Evolutionary conservation across 495 filamentous ascomycete genomes (phyloP).

Genomic region (Penicillium argentinense): DNA sequence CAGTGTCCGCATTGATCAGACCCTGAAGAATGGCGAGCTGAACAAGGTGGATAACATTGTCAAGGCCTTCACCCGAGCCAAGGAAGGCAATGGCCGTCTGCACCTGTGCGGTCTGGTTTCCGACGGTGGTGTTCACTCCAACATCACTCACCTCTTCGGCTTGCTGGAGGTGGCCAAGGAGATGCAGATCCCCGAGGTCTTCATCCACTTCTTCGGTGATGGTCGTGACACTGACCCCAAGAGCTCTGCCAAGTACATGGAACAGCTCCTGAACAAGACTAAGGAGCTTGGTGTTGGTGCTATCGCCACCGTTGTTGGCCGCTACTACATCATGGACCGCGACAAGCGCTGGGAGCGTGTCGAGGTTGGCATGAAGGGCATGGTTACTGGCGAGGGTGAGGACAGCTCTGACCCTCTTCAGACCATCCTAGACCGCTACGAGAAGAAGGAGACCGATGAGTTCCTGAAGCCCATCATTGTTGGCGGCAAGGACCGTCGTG

Average conservation of each 20-base stretch:
- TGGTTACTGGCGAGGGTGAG: constrained; percentile 84
- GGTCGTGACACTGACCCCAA: constrained; percentile 97
- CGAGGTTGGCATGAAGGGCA: constrained; percentile 82
- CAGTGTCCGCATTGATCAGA: constrained; percentile 95
- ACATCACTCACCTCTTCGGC: constrained; percentile 87
- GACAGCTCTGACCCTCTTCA: constrained; percentile 78
- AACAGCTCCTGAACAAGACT: constrained; percentile 72
- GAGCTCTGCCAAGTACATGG: constrained; percentile 80
- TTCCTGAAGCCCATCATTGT: constrained; percentile 98
- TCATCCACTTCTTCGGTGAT: constrained; percentile 98
- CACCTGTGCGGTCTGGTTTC: constrained; percentile 89
- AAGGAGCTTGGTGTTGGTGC: constrained; percentile 84
- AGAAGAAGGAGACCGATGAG: constrained; percentile 87
- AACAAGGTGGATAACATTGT: constrained; percentile 74
- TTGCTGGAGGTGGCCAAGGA: constrained; percentile 88
- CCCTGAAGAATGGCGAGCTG: constrained; percentile 85
- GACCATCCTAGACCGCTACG: constrained; percentile 85
- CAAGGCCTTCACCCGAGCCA: constrained; percentile 75
- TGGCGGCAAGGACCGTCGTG: constrained; percentile 75
- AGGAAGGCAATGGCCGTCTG: constrained; percentile 85
- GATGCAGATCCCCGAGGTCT: constrained; percentile 81
- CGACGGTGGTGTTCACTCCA: constrained; percentile 93
- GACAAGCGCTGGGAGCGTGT: constrained; percentile 98
- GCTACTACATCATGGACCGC: constrained; percentile 99
- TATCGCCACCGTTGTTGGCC: constrained; percentile 90